Base-by-base conservation (phyloP, 2,329 filamentous ascomycete species). In the Pyrenophora graminea region DNA sequence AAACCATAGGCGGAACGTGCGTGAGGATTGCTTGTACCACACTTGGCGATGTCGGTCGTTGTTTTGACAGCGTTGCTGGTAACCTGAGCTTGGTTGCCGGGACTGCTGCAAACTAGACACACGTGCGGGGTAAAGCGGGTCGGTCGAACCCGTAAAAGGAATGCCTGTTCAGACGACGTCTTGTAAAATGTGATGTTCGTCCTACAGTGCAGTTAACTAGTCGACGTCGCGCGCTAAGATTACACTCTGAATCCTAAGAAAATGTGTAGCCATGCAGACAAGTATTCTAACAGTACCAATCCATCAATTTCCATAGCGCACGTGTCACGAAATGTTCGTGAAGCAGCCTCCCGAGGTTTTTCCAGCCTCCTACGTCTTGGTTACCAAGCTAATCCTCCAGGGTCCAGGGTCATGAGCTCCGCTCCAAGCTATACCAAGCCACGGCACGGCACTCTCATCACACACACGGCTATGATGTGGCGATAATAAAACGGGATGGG, bases 41-140 rank as follows among this genome's bases (percentile, higher is more conserved):
- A 23, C 56, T 59, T 61, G 58, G 56, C 53, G 37, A 33, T 7
- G 6, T 38, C 27, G 37, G 37, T 51, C 39, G 43, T 52, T 47
- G 38, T 36, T 19, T 18, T 18, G 30, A 46, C 27, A 25, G 21
- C 40, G 39, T 30, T 36, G 39, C 46, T 46, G 49, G 27, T 38
- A 32, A 47, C 40, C 39, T 45, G 9, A 30, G 27, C 27, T 30
- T 30, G 10, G 9, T 30, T 38, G 38, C 48, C 25, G 27, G 56
- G 54, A 51, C 44, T 36, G 45, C 45, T 21, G 40, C 40, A 18
- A 17, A 38, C 44, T 25, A 34, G 49, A 48, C 45, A 51, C 41
- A 36, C 54, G 37, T 59, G 58, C 56, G 56, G 56, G 56, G 56
- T 57, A 61, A 51, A 48, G 30, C 23, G 49, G 49, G 39, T 43